These are phyloP conservation scores for Leccinum rimulosum DNA, from an alignment of 768 basidiomycete species.

Conservation along the genomic window DNA sequence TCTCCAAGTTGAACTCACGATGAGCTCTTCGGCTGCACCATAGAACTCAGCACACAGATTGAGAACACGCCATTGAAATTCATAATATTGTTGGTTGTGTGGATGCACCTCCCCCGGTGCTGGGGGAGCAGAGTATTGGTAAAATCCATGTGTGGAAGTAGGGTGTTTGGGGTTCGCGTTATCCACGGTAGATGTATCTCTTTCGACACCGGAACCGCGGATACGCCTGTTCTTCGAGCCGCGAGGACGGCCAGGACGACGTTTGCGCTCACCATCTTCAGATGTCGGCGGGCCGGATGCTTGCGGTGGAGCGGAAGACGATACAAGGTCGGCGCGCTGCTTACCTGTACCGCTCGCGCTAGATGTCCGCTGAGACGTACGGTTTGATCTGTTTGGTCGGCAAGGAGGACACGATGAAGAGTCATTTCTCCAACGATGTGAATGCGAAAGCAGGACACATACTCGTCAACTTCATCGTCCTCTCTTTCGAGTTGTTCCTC, in stretches of 20 bases:
- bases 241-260: slow-evolving; percentile 74
- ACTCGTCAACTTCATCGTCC: slow-evolving; percentile 42
- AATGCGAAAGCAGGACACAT: slow-evolving; percentile 17
- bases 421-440: neutral
- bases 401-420: slow-evolving; percentile 6
- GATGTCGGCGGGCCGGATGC: slow-evolving; percentile 17
- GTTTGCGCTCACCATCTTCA: slow-evolving; percentile 49
- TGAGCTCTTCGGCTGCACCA: slow-evolving; percentile 78
- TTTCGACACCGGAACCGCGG: slow-evolving; percentile 34
- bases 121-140: slow-evolving; percentile 42
- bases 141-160: slow-evolving; percentile 40
- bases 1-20: slow-evolving; percentile 49
- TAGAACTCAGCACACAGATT: slow-evolving; percentile 86
- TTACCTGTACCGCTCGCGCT: slow-evolving; percentile 16
- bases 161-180: slow-evolving; percentile 27
- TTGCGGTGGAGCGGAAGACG: slow-evolving; percentile 28
- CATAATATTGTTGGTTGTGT: slow-evolving; percentile 77
- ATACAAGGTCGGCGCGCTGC: slow-evolving; percentile 22
- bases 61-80: slow-evolving; percentile 82
- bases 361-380: slow-evolving; percentile 14
- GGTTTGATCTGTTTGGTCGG: slow-evolving; percentile 21
- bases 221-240: slow-evolving; percentile 73
- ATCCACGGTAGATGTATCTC: slow-evolving; percentile 16
- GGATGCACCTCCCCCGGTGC: slow-evolving; percentile 49
- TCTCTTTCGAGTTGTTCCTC: slow-evolving; percentile 62